Evolutionary conservation across 108 stramenopile species (phyloP), one percentile per base, ranked within the genome.

Genomic region (Skeletonema costatum): DNA sequence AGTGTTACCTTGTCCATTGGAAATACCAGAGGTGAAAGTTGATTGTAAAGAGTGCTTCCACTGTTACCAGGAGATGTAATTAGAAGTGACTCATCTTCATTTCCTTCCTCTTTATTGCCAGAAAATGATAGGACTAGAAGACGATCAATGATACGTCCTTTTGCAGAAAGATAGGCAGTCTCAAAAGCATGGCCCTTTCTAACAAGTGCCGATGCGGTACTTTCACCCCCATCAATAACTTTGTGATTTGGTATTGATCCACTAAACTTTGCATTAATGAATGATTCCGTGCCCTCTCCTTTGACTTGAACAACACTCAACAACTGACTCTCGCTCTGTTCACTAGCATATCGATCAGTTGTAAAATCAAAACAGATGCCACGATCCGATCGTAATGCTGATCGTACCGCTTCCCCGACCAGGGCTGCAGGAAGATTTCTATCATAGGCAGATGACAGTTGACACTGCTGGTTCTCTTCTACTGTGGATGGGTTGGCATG

Each of bases 51-150:
- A 5, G 42, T 64, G 29, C 58, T 42, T 13, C 87, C 88, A 64
- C 89, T 65, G 73, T 94, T 92, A 25, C 91, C 93, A 12, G 93
- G 93, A 48, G 91, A 92, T 30, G 93, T 92, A 66, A 92, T 73
- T 2, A 94, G 76, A 44, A 85, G 86, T 16, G 90, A 88, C 12
- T 80, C 74, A 38, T 76, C 71, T 9, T 9, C 38, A 33, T 61
- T 71, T 46, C 51, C 60, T 3, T 53, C 33, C 61, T 53, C 44
- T 32, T 60, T 58, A n/a, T 62, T 64, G 64, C 42, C 56, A 10
- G 75, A 46, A 76, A 85, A 82, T 64, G 42, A 10, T 78, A 77
- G 32, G 73, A 80, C 84, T 13, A 69, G 16, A 44, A 95, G 59
- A 6, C 77, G 71, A 79, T 95, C 94, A 38, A 95, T 82, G 12